Evolutionary conservation across 1,284 basidiomycete genomes (phyloP), one percentile per base, ranked within the genome.

Genomic region (Heliocybe sulcata): DNA sequence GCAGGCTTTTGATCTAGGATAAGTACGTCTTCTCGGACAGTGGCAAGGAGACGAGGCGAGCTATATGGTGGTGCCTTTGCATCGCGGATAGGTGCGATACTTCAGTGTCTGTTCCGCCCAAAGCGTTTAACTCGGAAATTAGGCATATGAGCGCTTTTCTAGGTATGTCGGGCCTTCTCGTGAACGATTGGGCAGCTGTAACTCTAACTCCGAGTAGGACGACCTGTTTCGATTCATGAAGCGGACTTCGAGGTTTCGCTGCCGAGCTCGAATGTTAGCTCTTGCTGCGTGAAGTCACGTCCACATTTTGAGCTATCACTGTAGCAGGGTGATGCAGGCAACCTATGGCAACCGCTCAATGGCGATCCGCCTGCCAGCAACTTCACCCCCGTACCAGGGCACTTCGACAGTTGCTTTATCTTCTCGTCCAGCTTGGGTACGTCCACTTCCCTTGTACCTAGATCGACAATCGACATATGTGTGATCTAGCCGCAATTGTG

Each of bases 41-140:
- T 62, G 91, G 93, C 67, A 85, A 83, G 54, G 85, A 91, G 67
- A 82, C 79, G 6, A 77, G 91, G 58, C 82, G 85, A 57, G 85
- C 90, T 56, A 85, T 92, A 50, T 94, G 91, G 91, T 92, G 88
- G 85, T 76, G 79, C 20, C 91, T 88, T 63, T 79, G 83, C 63
- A 74, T 87, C 42, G 78, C 84, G 54, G 91, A 93, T 65, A 80
- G 83, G 86, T 89, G 64, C 65, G 23, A n/a, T n/a, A n/a, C n/a
- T n/a, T n/a, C n/a, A n/a, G n/a, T n/a, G n/a, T n/a, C 38, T 42
- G 19, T 23, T 29, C 4, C 48, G 14, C 19, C n/a, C n/a, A 11
- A 14, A 31, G 26, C n/a, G 19, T 20, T 52, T n/a, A 42, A 16
- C 12, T 3, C 3, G 26, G 31, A 52, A 54, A 38, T 29, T 60